Percentiles rank a stretch among this genome's conserved stretches.
Evolutionary conservation across 202 grass and related monocot genomes (phyloP).

Genomic region (Panicum hallii): DNA sequence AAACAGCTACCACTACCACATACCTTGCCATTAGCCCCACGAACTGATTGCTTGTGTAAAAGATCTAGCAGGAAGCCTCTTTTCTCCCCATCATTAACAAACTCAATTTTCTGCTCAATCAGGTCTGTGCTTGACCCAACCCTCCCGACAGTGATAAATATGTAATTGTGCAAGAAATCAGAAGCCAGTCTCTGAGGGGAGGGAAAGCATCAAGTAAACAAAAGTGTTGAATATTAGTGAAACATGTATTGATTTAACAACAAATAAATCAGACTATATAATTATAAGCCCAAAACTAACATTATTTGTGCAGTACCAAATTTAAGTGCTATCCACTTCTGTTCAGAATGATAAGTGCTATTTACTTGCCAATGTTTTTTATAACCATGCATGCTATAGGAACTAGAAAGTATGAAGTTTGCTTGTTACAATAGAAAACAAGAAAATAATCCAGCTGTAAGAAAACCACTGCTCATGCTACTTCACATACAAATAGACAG

Average conservation of each 20-base stretch:
- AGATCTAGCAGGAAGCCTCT: constrained; percentile 62
- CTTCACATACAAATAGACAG: background rate
- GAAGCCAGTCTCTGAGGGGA: constrained; percentile 64
- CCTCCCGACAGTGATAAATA: constrained; percentile 86
- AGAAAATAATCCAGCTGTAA: background rate
- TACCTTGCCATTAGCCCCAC: constrained; percentile 61
- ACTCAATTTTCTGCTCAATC: constrained; percentile 79
- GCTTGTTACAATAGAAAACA: constrained; percentile 5
- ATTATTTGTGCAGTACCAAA: background rate
- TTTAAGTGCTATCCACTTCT: background rate
- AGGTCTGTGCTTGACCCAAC: constrained; percentile 79
- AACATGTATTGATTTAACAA: constrained; percentile 31
- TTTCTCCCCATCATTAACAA: constrained; percentile 72
- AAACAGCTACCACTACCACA: constrained; percentile 1
- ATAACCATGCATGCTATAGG: background rate
- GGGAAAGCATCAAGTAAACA: constrained; percentile 16
- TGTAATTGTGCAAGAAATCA: constrained; percentile 79
- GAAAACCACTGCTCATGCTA: background rate
- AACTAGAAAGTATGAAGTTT: constrained; percentile 18
- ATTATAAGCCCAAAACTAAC: background rate
- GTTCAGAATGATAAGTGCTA: background rate
- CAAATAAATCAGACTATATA: background rate
- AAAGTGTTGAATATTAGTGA: constrained; percentile 3
- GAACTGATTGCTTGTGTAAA: constrained; percentile 50
- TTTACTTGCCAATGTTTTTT: constrained; percentile 3